Evolutionary conservation across 2,329 filamentous ascomycete genomes (phyloP).

Genomic region (Drechslerella stenobrocha): DNA sequence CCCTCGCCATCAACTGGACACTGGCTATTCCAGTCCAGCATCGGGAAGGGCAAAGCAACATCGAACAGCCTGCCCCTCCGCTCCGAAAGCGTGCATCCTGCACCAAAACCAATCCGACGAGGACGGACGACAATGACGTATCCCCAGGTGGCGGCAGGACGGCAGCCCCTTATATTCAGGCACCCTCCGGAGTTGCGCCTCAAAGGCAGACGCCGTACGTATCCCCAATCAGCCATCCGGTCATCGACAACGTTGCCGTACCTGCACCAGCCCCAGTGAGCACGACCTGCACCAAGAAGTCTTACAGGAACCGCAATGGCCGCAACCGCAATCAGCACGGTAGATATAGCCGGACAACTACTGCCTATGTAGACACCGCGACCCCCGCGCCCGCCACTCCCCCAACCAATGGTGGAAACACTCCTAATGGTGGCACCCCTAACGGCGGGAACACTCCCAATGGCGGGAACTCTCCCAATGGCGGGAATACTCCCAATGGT

Average conservation of each 20-base stretch:
- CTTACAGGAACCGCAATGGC: not conserved
- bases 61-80: not conserved
- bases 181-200: not conserved
- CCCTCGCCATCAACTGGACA: slow-evolving; percentile 5
- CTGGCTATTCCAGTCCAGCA: slow-evolving; percentile 27
- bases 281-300: not conserved
- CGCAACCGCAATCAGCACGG: too few species aligned
- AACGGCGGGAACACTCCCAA: too few species aligned
- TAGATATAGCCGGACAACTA: too few species aligned
- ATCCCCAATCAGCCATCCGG: slow-evolving; percentile 11
- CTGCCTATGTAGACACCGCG: too few species aligned
- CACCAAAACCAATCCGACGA: slow-evolving; percentile 19
- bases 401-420: too few species aligned
- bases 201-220: not conserved
- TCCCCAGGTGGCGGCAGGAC: too few species aligned
- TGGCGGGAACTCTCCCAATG: too few species aligned
- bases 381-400: too few species aligned
- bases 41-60: slow-evolving; percentile 34
- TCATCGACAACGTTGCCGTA: not conserved
- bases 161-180: not conserved
- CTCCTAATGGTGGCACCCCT: too few species aligned
- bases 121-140: too few species aligned
- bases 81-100: slow-evolving; percentile 17
- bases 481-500: too few species aligned
- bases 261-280: not conserved